These are phyloP conservation scores for Naganishia friedmannii DNA, from an alignment of 768 basidiomycete species.

Conservation along the genomic window DNA sequence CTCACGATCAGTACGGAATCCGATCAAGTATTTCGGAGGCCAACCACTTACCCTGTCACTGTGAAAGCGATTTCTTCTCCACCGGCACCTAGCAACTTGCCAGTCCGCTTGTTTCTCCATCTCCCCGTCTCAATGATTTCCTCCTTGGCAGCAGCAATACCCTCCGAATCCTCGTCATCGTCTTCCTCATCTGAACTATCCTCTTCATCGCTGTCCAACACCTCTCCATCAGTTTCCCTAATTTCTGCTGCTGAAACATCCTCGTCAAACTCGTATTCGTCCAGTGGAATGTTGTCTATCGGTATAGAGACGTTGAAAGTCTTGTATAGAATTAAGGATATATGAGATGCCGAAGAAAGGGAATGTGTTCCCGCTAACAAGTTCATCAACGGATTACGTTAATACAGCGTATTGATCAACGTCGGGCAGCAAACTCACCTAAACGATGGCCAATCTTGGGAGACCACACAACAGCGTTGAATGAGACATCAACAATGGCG, in stretches of 20 bases:
- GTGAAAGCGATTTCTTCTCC: conserved; percentile 72
- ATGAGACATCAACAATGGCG: conserved; percentile 67
- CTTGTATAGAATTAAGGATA: conserved; percentile 80
- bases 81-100: conserved; percentile 65
- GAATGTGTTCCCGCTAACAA: conserved; percentile 74
- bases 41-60: conserved; percentile 71
- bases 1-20: conserved; percentile 5
- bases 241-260: conserved; percentile 51
- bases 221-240: conserved; percentile 33
- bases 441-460: conserved; percentile 77
- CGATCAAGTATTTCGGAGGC: conserved; percentile 21
- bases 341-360: conserved; percentile 84
- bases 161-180: conserved; percentile 27
- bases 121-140: conserved; percentile 56
- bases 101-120: conserved; percentile 75
- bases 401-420: not conserved
- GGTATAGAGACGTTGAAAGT: conserved; percentile 97
- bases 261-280: conserved; percentile 81
- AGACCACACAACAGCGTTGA: conserved; percentile 85
- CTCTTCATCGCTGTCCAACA: conserved; percentile 24
- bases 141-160: conserved; percentile 23
- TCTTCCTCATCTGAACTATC: conserved; percentile 35
- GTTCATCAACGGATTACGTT: not conserved
- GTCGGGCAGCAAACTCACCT: conserved; percentile 56
- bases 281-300: conserved; percentile 77